Base-by-base conservation (phyloP, 73 alveolate genomes). In the Breviolum minutum region DNA sequence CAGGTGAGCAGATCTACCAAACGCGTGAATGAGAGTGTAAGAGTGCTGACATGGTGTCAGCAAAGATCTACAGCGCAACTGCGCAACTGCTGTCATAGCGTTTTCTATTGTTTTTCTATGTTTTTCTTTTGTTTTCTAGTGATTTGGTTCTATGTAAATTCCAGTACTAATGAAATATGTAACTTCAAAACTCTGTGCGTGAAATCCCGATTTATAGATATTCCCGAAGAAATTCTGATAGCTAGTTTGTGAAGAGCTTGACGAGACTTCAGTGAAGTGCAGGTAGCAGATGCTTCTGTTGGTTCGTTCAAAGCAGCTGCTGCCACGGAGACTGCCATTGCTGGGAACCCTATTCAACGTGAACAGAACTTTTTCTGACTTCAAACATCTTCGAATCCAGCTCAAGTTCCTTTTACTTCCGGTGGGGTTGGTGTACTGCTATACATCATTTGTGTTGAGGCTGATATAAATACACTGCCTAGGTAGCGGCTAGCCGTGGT, bases 401-500 rank as follows among this genome's bases (percentile, higher is more conserved):
- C 82, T 73, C 82, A 73, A 16, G 2, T 73, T 19, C 82, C 48
- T 73, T 19, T 40, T 73, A 26, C 29, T 73, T 29, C 13, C 54
- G 82, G 54, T 9, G 7, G 40, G 8, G 13, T 73, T 12, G 14
- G 87, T 79, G 87, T 13, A 62, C 29, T 68, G n/a, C 24, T 68
- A 2, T 22, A 17, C 77, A 2, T 68, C n/a, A 22, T 68, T 14
- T 68, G 77, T 68, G 77, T 22, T 68, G 77, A 17, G 77, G 77
- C 17, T 17, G 24, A 22, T 68, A 13, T 27, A 32, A 82, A 17
- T 22, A 30, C 17, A 10, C 40, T 48, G 19, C 79, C 62, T 10
- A 92, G 98, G 98, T 92, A 73, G 98, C 98, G 16, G 98, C 98
- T 24, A 92, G 90, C 64, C 98, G 98, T 29, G 98, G 98, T 60